A percentile compares a stretch with the other conserved stretches of the same genome.
phyloP scores from a whole-genome alignment of 139 green algal genomes.

The Volvox reticuliferus region DNA sequence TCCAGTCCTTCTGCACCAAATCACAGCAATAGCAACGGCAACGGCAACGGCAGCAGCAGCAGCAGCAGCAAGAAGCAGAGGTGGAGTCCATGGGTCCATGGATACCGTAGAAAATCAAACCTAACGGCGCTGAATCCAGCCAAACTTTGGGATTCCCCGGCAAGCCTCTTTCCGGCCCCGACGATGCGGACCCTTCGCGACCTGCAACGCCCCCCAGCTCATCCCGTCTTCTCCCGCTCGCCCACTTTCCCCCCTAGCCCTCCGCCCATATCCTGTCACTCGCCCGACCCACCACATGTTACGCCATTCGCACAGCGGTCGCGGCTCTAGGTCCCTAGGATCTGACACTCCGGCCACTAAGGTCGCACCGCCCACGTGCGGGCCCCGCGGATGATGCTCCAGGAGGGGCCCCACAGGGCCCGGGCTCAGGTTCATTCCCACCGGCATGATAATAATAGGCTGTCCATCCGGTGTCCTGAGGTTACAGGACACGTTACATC shows the following conservation, averaged over 20 bases:
- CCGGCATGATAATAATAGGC: conserved; percentile 42
- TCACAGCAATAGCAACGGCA: too few species aligned
- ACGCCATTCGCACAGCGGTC: conserved; percentile 46
- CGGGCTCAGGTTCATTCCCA: conserved; percentile 17
- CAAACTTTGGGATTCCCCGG: too few species aligned
- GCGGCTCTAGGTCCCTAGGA: conserved; percentile 30
- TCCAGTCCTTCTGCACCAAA: too few species aligned
- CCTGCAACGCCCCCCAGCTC: too few species aligned
- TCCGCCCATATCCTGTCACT: background rate
- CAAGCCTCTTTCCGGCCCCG: too few species aligned
- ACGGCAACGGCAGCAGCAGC: too few species aligned
- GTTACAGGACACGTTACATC: background rate
- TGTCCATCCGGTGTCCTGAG: conserved; percentile 33
- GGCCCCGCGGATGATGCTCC: background rate
- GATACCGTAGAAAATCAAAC: too few species aligned
- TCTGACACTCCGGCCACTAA: conserved; percentile 16
- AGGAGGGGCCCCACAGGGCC: conserved; percentile 21
- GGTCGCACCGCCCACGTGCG: background rate
- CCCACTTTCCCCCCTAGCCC: background rate
- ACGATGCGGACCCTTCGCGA: too few species aligned
- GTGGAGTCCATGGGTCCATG: too few species aligned
- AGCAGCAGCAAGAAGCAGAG: too few species aligned
- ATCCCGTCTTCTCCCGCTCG: background rate
- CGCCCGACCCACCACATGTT: conserved; percentile 39
- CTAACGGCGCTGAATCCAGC: too few species aligned